Percentiles rank a stretch among this genome's conserved stretches.
Evolutionary conservation across 2,329 filamentous ascomycete genomes (phyloP).

Genomic region (Phyllosticta citriasiana): DNA sequence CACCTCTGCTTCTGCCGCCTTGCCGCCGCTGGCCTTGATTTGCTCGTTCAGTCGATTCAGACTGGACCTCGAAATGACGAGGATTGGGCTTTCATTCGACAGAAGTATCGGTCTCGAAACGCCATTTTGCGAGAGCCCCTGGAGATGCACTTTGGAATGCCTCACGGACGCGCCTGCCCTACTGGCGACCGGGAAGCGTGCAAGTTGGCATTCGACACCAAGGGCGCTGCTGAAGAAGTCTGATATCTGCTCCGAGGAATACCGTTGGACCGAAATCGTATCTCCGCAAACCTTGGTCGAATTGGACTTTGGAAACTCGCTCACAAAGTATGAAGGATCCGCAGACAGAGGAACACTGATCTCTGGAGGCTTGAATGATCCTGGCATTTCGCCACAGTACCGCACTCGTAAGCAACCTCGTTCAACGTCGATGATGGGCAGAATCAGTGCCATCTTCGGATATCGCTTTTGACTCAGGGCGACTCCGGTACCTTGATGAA

Average conservation of each 20-base stretch:
- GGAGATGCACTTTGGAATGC: slow-evolving; percentile 61
- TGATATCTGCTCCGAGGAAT: slow-evolving; percentile 55
- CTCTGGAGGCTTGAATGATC: slow-evolving; percentile 21
- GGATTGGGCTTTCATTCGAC: slow-evolving; percentile 88
- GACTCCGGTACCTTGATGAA: slow-evolving; percentile 75
- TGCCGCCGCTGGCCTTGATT: slow-evolving; percentile 55
- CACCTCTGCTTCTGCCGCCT: slow-evolving; percentile 57
- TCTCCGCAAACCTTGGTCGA: slow-evolving; percentile 74
- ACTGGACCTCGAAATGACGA: slow-evolving; percentile 72
- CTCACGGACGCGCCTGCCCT: slow-evolving; percentile 46
- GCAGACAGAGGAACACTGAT: slow-evolving; percentile 52
- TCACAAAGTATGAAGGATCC: slow-evolving; percentile 49
- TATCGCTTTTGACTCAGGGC: slow-evolving; percentile 83
- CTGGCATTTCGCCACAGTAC: slow-evolving; percentile 32
- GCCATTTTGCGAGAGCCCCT: slow-evolving; percentile 32
- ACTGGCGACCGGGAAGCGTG: slow-evolving; percentile 64
- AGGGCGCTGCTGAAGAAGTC: slow-evolving; percentile 68
- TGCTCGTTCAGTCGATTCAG: slow-evolving; percentile 66
- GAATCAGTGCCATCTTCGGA: slow-evolving; percentile 76
- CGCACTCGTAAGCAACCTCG: slow-evolving; percentile 54
- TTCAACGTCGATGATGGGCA: slow-evolving; percentile 62
- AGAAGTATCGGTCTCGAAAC: slow-evolving; percentile 56
- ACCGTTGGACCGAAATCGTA: slow-evolving; percentile 58
- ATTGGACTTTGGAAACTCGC: slow-evolving; percentile 23
- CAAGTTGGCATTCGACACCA: slow-evolving; percentile 70